A percentile compares a stretch with the other conserved stretches of the same genome.
These are phyloP conservation scores for Gillenia trifoliata DNA, from an alignment of 306 rosid genomes.

Conservation along the genomic window DNA sequence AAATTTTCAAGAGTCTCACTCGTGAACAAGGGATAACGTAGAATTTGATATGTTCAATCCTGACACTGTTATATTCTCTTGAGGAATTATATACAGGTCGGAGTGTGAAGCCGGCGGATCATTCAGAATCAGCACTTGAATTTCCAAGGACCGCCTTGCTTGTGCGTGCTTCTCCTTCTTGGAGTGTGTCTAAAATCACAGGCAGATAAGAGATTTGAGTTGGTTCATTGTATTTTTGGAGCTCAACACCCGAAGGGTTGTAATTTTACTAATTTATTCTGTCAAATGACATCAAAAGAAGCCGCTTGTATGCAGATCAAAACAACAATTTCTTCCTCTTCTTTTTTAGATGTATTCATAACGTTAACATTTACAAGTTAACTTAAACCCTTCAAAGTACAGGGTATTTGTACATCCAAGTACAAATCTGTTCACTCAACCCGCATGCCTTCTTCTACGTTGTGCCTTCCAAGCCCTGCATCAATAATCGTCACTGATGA, in stretches of 20 bases:
- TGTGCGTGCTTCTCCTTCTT: background rate
- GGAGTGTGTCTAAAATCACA: background rate
- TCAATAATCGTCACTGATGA: background rate
- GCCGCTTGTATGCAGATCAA: background rate
- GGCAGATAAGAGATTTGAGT: background rate
- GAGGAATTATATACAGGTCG: background rate
- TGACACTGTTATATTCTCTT: conserved; percentile 8
- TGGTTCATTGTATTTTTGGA: background rate
- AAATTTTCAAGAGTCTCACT: conserved; percentile 41
- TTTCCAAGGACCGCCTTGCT: background rate
- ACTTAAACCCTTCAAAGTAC: background rate
- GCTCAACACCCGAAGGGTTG: background rate
- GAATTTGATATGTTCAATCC: conserved; percentile 21
- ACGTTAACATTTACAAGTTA: background rate
- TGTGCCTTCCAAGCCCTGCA: background rate
- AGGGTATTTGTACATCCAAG: background rate
- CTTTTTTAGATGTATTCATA: too few relatives aligned
- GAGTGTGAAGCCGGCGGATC: background rate
- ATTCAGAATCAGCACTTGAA: background rate
- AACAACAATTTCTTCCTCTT: too few relatives aligned
- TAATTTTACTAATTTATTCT: background rate
- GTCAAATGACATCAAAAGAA: too few relatives aligned
- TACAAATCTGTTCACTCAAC: background rate
- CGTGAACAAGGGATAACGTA: conserved; percentile 40
- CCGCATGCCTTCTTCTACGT: background rate